Evolutionary conservation across 495 filamentous ascomycete species (phyloP).

Genomic region (Margaritispora aquatica): DNA sequence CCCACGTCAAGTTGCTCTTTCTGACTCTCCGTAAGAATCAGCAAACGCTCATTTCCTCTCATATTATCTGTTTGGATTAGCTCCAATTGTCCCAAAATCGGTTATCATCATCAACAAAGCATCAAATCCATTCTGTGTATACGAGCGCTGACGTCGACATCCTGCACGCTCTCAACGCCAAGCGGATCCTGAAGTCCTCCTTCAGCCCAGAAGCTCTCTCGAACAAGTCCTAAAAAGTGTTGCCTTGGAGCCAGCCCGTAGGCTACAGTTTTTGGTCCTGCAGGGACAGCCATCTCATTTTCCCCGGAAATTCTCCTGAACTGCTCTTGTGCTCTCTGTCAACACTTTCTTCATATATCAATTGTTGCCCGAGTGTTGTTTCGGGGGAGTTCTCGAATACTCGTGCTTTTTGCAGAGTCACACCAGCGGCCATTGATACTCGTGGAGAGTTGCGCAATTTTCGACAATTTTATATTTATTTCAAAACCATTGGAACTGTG

Average conservation of each 20-base stretch:
- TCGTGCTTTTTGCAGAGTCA: neutral
- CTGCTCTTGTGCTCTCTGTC: conserved; percentile 7
- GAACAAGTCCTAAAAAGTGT: neutral
- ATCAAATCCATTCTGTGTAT: neutral
- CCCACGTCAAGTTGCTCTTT: neutral
- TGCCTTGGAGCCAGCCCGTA: conserved; percentile 14
- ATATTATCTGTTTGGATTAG: neutral
- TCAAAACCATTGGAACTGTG: too few relatives aligned
- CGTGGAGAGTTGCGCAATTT: neutral
- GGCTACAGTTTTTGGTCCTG: conserved; percentile 20
- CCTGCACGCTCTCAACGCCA: neutral
- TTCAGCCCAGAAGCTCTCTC: neutral
- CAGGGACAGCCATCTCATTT: conserved; percentile 5
- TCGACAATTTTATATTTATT: neutral
- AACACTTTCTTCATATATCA: neutral
- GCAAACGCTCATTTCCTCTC: neutral
- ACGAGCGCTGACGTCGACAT: neutral
- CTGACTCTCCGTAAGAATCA: neutral
- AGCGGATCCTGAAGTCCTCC: neutral
- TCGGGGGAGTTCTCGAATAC: neutral
- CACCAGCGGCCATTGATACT: neutral
- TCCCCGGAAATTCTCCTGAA: neutral
- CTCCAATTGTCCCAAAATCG: neutral
- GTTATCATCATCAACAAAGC: neutral
- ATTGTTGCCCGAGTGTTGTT: neutral